Conservation (phyloP, 768 basidiomycete genomes). For the Amanita muscaria region DNA sequence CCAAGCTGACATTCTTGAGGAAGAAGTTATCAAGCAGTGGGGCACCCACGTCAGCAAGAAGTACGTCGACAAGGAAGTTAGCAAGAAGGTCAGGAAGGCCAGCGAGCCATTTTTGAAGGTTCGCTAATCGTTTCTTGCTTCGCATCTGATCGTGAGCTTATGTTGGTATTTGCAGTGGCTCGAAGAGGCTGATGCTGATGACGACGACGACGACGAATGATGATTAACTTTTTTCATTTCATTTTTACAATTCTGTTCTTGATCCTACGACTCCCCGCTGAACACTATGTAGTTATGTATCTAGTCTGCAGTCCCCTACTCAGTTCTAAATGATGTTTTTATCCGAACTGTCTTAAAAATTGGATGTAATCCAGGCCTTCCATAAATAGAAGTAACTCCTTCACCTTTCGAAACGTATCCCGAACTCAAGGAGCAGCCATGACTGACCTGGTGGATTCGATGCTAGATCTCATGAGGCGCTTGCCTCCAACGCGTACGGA, state of each 20-base stretch:
- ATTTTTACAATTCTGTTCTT: background rate
- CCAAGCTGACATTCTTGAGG: constrained; percentile 86
- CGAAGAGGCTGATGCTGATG: constrained; percentile 78
- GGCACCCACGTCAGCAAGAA: constrained; percentile 96
- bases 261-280: background rate
- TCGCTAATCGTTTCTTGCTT: constrained; percentile 12
- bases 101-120: constrained; percentile 94
- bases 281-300: background rate
- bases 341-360: no score
- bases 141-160: background rate
- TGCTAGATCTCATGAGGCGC: constrained; percentile 93
- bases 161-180: constrained; percentile 58
- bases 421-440: constrained; percentile 24
- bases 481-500: constrained; percentile 88
- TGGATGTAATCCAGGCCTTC: no score
- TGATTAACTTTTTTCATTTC: background rate
- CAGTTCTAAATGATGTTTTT: no score
- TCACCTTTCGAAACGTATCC: no score
- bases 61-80: constrained; percentile 89
- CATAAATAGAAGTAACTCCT: no score
- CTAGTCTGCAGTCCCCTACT: no score
- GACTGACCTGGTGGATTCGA: constrained; percentile 79
- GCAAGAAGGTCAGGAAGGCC: constrained; percentile 94
- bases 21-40: constrained; percentile 86
- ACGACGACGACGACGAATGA: constrained; percentile 33